These are phyloP conservation scores for Juncus effusus DNA, from an alignment of 176 grass and related monocot species.

Conservation along the genomic window DNA sequence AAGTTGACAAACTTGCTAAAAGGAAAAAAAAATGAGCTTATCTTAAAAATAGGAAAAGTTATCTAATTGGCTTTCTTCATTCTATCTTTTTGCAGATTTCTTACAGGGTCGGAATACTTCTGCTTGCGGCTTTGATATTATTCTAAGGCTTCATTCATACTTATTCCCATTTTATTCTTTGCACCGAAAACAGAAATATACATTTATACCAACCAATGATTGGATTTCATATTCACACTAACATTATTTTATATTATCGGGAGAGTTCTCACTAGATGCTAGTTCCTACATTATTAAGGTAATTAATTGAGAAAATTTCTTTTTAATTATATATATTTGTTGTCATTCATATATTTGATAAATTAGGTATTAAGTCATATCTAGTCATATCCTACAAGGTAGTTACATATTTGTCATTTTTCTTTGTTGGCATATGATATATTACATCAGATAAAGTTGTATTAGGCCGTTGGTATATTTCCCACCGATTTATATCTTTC, in stretches of 20 bases:
- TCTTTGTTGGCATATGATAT: conserved; percentile 13
- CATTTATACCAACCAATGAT: conserved; percentile 9
- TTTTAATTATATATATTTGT: neutral
- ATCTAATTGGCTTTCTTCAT: conserved; percentile 5
- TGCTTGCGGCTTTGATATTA: conserved; percentile 54
- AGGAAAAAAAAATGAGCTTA: conserved; percentile 12
- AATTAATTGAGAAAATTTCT: neutral
- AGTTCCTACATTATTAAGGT: conserved; percentile 16
- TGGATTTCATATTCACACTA: conserved; percentile 24
- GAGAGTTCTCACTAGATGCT: neutral
- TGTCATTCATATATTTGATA: neutral
- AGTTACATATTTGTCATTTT: conserved; percentile 25
- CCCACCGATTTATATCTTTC: neutral
- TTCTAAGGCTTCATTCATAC: conserved; percentile 48
- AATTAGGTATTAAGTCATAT: neutral
- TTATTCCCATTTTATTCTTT: conserved; percentile 32
- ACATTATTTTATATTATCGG: conserved; percentile 14
- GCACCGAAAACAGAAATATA: conserved; percentile 14
- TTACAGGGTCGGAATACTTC: conserved; percentile 43
- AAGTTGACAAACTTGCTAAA: conserved; percentile 19
- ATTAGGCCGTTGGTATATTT: conserved; percentile 18
- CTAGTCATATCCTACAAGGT: conserved; percentile 20
- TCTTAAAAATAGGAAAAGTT: conserved; percentile 13
- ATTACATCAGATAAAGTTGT: conserved; percentile 8
- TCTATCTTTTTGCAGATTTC: conserved; percentile 42